Conservation (phyloP, 202 grass and related monocot genomes). For the Bolboschoenoplectus hybrid region DNA sequence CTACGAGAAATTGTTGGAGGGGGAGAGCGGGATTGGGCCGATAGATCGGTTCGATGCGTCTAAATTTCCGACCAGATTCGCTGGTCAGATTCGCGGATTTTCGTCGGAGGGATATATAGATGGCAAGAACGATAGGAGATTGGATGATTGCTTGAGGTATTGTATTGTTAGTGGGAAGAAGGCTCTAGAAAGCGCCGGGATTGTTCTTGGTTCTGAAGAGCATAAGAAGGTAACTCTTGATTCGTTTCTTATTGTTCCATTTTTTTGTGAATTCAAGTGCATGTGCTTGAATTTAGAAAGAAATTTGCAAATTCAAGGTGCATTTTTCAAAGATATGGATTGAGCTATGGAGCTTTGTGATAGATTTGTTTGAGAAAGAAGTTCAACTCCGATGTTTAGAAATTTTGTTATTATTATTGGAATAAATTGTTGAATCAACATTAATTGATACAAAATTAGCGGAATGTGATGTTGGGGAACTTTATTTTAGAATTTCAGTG, state of each 20-base stretch:
- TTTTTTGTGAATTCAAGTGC: neutral
- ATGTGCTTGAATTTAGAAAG: neutral
- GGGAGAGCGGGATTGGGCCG: constrained; percentile 52
- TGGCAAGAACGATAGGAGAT: constrained; percentile 56
- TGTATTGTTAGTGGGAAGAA: constrained; percentile 62
- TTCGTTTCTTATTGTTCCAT: neutral
- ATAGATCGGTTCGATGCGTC: constrained; percentile 64
- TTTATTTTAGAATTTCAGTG: neutral
- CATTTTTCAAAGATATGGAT: neutral
- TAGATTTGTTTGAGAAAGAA: constrained; percentile 15
- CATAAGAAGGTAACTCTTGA: constrained; percentile 49
- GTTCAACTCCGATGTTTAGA: neutral
- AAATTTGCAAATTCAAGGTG: constrained; percentile 19
- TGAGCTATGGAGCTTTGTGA: neutral
- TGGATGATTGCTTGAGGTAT: constrained; percentile 62
- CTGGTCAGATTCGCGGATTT: constrained; percentile 54
- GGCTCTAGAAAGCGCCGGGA: constrained; percentile 54
- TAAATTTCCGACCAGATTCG: constrained; percentile 59
- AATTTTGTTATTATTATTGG: neutral
- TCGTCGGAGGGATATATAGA: constrained; percentile 63
- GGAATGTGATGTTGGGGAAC: neutral
- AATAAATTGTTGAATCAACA: neutral
- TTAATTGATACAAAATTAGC: constrained; percentile 4
- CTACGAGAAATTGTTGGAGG: constrained; percentile 55
- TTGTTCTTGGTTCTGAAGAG: constrained; percentile 47